Conservation (phyloP, 2,329 filamentous ascomycete species). For the Hypoxylon sp. region DNA sequence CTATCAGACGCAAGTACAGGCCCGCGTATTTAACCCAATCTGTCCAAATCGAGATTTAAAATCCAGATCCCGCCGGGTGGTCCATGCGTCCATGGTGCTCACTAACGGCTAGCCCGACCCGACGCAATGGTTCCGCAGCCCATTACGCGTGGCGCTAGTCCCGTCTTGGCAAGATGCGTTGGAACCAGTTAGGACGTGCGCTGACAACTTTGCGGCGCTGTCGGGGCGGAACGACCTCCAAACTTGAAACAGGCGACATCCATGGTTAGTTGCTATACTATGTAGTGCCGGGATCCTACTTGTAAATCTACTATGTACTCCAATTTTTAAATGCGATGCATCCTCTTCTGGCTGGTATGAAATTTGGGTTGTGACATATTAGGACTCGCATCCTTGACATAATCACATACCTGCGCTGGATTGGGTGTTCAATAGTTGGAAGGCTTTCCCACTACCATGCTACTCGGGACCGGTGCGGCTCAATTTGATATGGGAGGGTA, state of each 20-base stretch:
- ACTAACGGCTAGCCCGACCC: conserved; percentile 26
- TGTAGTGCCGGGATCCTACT: not conserved
- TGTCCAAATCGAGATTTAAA: conserved; percentile 2
- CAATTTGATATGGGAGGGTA: not conserved
- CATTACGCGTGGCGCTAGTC: conserved; percentile 19
- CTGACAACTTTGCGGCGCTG: not conserved
- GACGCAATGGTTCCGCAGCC: conserved; percentile 28
- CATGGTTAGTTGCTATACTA: not conserved
- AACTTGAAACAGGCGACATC: not conserved
- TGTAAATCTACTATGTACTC: conserved; percentile 1
- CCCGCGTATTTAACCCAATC: conserved; percentile 12
- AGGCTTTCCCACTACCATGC: not conserved
- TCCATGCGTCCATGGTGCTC: conserved; percentile 11
- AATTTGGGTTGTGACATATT: not conserved
- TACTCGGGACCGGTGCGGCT: conserved; percentile 1
- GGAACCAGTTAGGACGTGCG: conserved; percentile 2
- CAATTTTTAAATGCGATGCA: conserved; percentile 2
- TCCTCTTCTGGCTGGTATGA: not conserved
- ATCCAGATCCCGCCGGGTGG: conserved; percentile 13
- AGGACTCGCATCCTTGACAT: not conserved
- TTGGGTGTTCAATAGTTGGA: conserved; percentile 10
- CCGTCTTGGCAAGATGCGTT: not conserved
- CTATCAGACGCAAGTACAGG: not conserved
- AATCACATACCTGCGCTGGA: conserved; percentile 5
- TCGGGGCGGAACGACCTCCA: not conserved